Evolutionary conservation across 2,329 filamentous ascomycete genomes (phyloP).

Genomic region (Hypoxylon rubiginosum): DNA sequence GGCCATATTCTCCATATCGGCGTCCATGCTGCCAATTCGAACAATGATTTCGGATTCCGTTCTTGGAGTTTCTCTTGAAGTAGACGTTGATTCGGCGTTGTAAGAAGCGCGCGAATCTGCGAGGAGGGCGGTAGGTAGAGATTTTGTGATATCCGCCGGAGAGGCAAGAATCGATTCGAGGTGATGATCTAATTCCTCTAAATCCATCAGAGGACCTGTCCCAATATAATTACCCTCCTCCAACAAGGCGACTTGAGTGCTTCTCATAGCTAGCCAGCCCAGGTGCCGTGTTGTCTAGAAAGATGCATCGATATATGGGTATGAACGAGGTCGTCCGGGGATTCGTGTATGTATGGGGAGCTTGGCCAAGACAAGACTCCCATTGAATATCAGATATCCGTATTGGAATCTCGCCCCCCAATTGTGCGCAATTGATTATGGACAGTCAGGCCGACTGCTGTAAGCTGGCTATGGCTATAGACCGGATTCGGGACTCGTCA

Average conservation of each 20-base stretch:
- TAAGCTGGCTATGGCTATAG: conserved; percentile 31
- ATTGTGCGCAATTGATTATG: conserved; percentile 41
- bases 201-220: conserved; percentile 44
- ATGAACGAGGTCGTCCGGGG: conserved; percentile 46
- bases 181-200: conserved; percentile 49
- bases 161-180: conserved; percentile 47
- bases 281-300: conserved; percentile 40
- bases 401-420: conserved; percentile 36
- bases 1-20: conserved; percentile 40
- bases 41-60: conserved; percentile 52
- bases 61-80: conserved; percentile 45
- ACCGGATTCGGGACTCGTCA: conserved; percentile 17
- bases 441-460: conserved; percentile 39
- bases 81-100: conserved; percentile 33
- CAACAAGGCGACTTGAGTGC: conserved; percentile 45
- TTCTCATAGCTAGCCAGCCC: conserved; percentile 50
- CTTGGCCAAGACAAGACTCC: conserved; percentile 43
- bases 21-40: conserved; percentile 49
- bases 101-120: conserved; percentile 43
- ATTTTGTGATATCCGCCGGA: conserved; percentile 41
- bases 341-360: conserved; percentile 45
- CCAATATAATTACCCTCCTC: conserved; percentile 47
- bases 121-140: conserved; percentile 43
- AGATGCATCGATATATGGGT: conserved; percentile 50
- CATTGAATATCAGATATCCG: conserved; percentile 46